A percentile compares a stretch with the other conserved stretches of the same genome.
phyloP scores from a whole-genome alignment of 2,329 filamentous ascomycete species.

The Colletotrichum kahawae region DNA sequence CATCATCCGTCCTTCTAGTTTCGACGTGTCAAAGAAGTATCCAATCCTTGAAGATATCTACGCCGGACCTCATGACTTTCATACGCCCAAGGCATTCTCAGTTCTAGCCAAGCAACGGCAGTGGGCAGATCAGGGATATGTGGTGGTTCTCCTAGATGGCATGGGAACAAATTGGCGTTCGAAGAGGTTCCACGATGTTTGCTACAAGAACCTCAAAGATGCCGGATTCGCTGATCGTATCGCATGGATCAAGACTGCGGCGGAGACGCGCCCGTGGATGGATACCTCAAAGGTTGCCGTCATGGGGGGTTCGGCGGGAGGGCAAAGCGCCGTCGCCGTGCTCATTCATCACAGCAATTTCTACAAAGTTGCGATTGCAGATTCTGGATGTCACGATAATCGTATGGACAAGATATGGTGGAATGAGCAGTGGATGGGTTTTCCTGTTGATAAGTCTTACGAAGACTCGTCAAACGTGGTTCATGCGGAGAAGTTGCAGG shows the following conservation, averaged over 20 bases:
- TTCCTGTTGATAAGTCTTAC: conserved; percentile 33
- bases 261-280: conserved; percentile 31
- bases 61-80: conserved; percentile 29
- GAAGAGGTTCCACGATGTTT: conserved; percentile 34
- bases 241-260: conserved; percentile 31
- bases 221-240: conserved; percentile 33
- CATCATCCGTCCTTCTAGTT: conserved; percentile 20
- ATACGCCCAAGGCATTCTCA: conserved; percentile 29
- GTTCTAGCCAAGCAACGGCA: conserved; percentile 18
- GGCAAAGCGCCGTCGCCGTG: conserved; percentile 31
- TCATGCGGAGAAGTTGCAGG: conserved; percentile 31
- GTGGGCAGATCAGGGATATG: conserved; percentile 32
- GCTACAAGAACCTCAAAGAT: conserved; percentile 33
- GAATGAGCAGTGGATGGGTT: conserved; percentile 38
- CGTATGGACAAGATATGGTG: conserved; percentile 35
- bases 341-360: conserved; percentile 32
- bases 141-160: conserved; percentile 33
- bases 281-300: conserved; percentile 31
- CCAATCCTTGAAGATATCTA: conserved; percentile 34
- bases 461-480: conserved; percentile 30
- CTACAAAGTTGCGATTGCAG: conserved; percentile 31
- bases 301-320: conserved; percentile 33
- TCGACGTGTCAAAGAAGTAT: conserved; percentile 29
- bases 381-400: conserved; percentile 35
- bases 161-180: conserved; percentile 36